Conservation (phyloP, 1,139 yeast species). For the Saccharomyces hybrid region DNA sequence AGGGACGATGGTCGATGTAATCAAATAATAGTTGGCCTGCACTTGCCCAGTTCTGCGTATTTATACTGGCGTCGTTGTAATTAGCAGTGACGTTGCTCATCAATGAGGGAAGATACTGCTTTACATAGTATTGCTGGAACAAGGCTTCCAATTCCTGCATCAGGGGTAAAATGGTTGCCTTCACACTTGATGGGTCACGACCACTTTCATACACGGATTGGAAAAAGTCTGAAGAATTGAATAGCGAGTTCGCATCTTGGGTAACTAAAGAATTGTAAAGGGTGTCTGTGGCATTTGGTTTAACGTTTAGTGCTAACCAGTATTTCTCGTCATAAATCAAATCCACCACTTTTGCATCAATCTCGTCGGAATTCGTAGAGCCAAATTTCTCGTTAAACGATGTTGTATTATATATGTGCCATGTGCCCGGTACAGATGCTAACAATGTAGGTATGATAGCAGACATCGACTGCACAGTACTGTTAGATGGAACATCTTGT, state of each 20-base stretch:
- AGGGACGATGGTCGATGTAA: constrained; percentile 45
- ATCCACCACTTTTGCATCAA: constrained; percentile 35
- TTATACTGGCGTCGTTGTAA: constrained; percentile 1
- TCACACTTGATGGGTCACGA: constrained; percentile 42
- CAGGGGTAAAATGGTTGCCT: constrained; percentile 37
- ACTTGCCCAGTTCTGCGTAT: constrained; percentile 6
- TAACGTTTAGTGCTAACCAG: constrained; percentile 47
- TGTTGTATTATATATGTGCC: constrained; percentile 28
- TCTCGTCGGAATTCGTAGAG: constrained; percentile 29
- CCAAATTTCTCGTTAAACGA: constrained; percentile 28
- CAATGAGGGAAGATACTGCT: constrained; percentile 20
- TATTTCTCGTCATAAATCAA: constrained; percentile 42
- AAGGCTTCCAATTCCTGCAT: constrained; percentile 29
- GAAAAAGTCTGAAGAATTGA: constrained; percentile 23
- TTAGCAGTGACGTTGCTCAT: constrained; percentile 12
- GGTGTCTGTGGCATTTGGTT: constrained; percentile 38
- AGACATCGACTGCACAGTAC: not conserved
- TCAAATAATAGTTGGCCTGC: constrained; percentile 24
- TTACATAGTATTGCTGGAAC: constrained; percentile 30
- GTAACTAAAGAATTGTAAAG: constrained; percentile 14
- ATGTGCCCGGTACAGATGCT: constrained; percentile 17
- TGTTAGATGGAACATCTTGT: constrained; percentile 4
- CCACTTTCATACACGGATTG: constrained; percentile 43
- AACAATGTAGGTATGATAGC: constrained; percentile 9
- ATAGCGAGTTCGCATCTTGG: constrained; percentile 6